These are phyloP conservation scores for Leccinellum albellum DNA, from an alignment of 768 basidiomycete genomes.

Conservation along the genomic window DNA sequence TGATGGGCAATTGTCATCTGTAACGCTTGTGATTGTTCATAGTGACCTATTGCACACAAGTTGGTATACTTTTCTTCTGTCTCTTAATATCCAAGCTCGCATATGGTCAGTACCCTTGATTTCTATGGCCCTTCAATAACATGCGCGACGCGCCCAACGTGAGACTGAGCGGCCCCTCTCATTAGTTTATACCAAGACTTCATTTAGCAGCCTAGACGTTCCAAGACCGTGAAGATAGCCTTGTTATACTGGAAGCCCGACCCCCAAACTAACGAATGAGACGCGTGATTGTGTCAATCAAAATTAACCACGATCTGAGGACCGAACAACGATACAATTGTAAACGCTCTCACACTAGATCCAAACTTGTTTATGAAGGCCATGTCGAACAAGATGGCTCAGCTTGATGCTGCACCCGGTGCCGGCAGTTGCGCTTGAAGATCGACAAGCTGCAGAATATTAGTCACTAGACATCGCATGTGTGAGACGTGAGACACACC, in stretches of 20 bases:
- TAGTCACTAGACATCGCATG: constrained; percentile 5
- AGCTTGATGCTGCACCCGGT: constrained; percentile 19
- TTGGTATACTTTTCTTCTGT: not conserved
- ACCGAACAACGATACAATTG: not conserved
- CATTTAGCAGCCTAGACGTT: not conserved
- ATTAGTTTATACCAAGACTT: not conserved
- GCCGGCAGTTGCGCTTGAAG: constrained; percentile 55
- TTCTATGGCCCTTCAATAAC: not conserved
- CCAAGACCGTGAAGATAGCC: not conserved
- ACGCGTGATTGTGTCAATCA: not conserved
- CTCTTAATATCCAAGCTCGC: not conserved
- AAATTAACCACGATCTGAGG: not conserved
- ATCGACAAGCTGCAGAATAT: constrained; percentile 52
- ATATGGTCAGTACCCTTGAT: not conserved
- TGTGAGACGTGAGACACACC: constrained; percentile 38
- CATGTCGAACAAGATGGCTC: not conserved
- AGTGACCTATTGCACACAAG: not conserved
- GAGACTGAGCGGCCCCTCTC: not conserved
- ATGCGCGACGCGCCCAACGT: not conserved
- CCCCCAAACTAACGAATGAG: not conserved
- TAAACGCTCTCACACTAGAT: not conserved
- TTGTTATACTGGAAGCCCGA: not conserved
- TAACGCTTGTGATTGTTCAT: not conserved
- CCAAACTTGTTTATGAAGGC: not conserved
- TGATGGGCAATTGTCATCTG: constrained; percentile 34